These are phyloP conservation scores for Pseudonectria foliicola DNA, from an alignment of 2,329 filamentous ascomycete genomes.

Conservation along the genomic window DNA sequence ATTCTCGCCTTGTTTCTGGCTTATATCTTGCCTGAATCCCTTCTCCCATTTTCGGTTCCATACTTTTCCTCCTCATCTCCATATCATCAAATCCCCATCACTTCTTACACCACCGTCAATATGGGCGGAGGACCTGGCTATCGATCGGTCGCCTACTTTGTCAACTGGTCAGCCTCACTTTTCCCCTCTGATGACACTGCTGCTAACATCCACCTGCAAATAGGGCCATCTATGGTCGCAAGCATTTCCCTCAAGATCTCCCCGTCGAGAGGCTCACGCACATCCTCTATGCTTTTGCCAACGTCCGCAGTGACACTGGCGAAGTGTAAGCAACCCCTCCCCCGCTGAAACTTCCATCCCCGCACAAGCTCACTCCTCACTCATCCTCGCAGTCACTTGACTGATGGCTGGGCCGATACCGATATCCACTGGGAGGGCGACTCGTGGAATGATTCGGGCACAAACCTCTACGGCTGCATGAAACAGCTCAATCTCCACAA, in stretches of 20 bases:
- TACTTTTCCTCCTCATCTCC: conserved; percentile 4
- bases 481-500: conserved; percentile 87
- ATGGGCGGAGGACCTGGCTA: conserved; percentile 48
- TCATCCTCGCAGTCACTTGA: conserved; percentile 38
- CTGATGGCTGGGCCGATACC: conserved; percentile 57
- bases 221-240: conserved; percentile 77
- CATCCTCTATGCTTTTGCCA: conserved; percentile 85
- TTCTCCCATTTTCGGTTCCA: conserved; percentile 6
- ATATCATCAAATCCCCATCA: conserved; percentile 8
- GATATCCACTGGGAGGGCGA: conserved; percentile 70
- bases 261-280: conserved; percentile 78
- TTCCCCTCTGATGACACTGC: conserved; percentile 1
- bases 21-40: conserved; percentile 1
- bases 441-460: conserved; percentile 63
- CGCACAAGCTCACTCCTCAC: conserved; percentile 4
- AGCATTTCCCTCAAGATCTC: conserved; percentile 79
- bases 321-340: conserved; percentile 55
- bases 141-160: conserved; percentile 65
- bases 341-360: background rate
- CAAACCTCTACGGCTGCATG: conserved; percentile 79
- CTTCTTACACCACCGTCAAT: conserved; percentile 10
- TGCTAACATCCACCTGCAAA: conserved; percentile 11
- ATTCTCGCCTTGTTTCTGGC: too few relatives aligned
- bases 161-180: conserved; percentile 49
- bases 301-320: conserved; percentile 69